A percentile compares a stretch with the other conserved stretches of the same genome.
Evolutionary conservation across 129 eudicot species (phyloP).

Genomic region (Arctium lappa): DNA sequence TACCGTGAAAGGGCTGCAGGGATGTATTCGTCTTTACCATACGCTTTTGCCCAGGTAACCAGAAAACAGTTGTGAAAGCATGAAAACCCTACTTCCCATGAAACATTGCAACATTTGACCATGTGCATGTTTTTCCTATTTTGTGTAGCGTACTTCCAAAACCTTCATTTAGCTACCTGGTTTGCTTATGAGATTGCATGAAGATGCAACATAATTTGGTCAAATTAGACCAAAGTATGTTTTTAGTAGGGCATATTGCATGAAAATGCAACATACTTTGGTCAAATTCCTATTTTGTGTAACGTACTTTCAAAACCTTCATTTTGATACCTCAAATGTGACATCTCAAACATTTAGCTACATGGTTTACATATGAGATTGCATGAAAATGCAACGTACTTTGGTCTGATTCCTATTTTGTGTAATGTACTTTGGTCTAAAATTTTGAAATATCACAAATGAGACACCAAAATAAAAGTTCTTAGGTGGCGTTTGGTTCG

Average conservation of each 20-base stretch:
- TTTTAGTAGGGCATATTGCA: too few relatives aligned
- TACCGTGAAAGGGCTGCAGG: constrained; percentile 88
- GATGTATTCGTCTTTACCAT: constrained; percentile 85
- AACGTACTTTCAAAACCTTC: too few relatives aligned
- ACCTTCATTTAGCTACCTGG: not conserved
- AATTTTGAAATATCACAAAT: not conserved
- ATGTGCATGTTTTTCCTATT: not conserved
- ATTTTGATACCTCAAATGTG: too few relatives aligned
- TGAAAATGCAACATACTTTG: too few relatives aligned
- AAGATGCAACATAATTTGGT: too few relatives aligned
- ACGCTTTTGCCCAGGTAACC: constrained; percentile 79
- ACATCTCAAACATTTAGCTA: too few relatives aligned
- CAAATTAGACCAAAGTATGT: too few relatives aligned
- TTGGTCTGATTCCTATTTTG: too few relatives aligned
- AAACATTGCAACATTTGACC: not conserved
- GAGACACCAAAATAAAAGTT: not conserved
- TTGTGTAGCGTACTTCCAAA: not conserved
- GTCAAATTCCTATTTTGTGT: not conserved
- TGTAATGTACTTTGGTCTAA: not conserved
- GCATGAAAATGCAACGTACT: too few relatives aligned
- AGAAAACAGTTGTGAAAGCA: not conserved
- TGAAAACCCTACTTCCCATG: not conserved
- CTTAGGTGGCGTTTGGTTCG: too few relatives aligned
- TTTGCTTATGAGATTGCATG: too few relatives aligned
- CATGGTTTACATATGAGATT: too few relatives aligned